phyloP scores from a whole-genome alignment of 139 green algal species.

The Edaphochlamys debaryana region DNA sequence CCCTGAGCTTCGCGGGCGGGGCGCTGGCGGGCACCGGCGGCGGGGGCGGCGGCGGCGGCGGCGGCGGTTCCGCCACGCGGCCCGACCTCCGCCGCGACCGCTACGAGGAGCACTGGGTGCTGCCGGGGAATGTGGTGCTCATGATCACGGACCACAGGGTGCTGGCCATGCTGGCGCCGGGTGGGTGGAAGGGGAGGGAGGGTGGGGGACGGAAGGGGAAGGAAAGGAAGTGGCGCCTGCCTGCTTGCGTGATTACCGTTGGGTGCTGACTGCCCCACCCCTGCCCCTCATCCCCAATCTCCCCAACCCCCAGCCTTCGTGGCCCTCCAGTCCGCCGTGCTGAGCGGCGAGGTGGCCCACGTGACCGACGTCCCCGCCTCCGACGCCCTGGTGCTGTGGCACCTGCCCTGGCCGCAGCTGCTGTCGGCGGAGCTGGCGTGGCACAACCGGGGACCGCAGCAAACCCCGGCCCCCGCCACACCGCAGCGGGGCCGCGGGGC shows the following conservation, averaged over 20 bases:
- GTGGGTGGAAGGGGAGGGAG: background rate
- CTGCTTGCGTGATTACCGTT: too few species aligned
- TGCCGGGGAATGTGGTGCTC: constrained; percentile 72
- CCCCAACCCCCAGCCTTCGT: constrained; percentile 56
- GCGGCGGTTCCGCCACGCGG: background rate
- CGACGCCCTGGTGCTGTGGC: constrained; percentile 50
- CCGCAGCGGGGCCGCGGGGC: too few species aligned
- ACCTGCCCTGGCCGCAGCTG: constrained; percentile 63
- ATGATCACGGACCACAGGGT: constrained; percentile 78
- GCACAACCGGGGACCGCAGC: constrained; percentile 41
- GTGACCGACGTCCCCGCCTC: constrained; percentile 55
- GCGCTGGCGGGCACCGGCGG: too few species aligned
- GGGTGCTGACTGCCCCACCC: too few species aligned
- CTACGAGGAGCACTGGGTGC: constrained; percentile 88
- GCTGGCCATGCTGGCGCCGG: constrained; percentile 72
- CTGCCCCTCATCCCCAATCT: too few species aligned
- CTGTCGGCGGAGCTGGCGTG: constrained; percentile 60
- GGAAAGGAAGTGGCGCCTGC: too few species aligned
- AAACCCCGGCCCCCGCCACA: too few species aligned
- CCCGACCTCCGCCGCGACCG: constrained; percentile 24
- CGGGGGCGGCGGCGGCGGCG: too few species aligned
- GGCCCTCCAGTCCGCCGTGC: constrained; percentile 53
- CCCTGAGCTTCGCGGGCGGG: background rate
- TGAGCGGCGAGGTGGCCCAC: constrained; percentile 38
- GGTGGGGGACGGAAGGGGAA: background rate